These are phyloP conservation scores for Gnomoniopsis sp. DNA, from an alignment of 2,329 filamentous ascomycete species.

Conservation along the genomic window DNA sequence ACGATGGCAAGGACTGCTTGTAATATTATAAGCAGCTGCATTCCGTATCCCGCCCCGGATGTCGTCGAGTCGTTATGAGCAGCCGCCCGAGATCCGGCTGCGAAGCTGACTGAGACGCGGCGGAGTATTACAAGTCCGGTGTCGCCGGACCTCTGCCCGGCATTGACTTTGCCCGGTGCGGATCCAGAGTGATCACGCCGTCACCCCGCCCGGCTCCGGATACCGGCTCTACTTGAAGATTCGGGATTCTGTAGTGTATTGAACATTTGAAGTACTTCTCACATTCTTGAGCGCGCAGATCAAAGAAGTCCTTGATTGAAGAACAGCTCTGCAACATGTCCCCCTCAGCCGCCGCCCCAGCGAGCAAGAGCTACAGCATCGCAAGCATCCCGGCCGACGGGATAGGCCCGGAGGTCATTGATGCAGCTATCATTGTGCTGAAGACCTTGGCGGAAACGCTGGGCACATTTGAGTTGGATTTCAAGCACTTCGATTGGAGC, in stretches of 20 bases:
- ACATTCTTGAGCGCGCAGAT: neutral
- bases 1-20: too few relatives aligned
- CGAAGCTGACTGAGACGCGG: neutral
- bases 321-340: constrained; percentile 3
- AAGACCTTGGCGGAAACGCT: constrained; percentile 48
- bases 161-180: constrained; percentile 13
- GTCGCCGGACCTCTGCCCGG: constrained; percentile 1
- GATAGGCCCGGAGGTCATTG: constrained; percentile 62
- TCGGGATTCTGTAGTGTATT: neutral
- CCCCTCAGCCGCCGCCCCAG: constrained; percentile 9
- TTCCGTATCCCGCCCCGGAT: neutral
- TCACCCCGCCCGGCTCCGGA: neutral
- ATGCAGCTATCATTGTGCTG: constrained; percentile 58
- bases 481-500: constrained; percentile 66
- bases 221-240: neutral
- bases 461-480: constrained; percentile 54
- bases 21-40: too few relatives aligned
- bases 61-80: neutral
- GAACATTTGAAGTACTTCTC: neutral
- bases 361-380: constrained; percentile 37
- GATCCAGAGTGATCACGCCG: neutral
- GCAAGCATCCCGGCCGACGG: constrained; percentile 62
- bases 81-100: neutral
- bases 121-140: constrained; percentile 5
- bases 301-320: neutral